Conservation (phyloP, 2,329 filamentous ascomycete genomes). For the Hymenoscyphus albidus region DNA sequence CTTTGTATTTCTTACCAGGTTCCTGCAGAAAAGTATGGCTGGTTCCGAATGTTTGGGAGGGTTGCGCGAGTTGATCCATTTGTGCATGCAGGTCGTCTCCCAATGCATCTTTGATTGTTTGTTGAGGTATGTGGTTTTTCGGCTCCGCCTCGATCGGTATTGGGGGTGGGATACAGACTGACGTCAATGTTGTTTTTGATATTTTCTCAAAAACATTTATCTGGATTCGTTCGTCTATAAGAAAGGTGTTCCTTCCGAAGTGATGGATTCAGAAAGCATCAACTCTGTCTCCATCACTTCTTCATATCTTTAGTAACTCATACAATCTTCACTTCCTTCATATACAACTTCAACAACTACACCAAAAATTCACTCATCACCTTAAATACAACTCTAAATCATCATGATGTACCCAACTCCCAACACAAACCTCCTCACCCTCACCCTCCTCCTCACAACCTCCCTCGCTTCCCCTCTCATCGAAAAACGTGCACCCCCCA, state of each 20-base stretch:
- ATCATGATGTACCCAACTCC: background rate
- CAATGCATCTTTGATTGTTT: background rate
- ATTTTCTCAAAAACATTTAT: background rate
- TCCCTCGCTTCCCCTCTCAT: background rate
- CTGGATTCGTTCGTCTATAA: background rate
- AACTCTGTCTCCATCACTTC: background rate
- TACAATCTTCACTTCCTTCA: background rate
- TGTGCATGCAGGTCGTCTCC: background rate
- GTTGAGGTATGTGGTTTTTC: background rate
- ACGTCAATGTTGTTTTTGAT: background rate
- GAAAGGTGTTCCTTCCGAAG: background rate
- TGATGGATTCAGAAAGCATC: background rate
- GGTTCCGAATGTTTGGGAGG: background rate
- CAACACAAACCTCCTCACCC: background rate
- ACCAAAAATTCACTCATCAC: background rate
- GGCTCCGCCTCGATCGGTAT: background rate
- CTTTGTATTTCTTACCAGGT: background rate
- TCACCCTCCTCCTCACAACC: background rate
- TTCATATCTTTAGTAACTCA: background rate
- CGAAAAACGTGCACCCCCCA: background rate
- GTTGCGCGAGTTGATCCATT: background rate
- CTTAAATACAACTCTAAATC: background rate
- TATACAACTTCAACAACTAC: background rate
- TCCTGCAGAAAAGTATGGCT: background rate
- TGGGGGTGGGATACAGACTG: background rate